Evolutionary conservation across 306 rosid genomes (phyloP).

Genomic region (Sesbania bispinosa): DNA sequence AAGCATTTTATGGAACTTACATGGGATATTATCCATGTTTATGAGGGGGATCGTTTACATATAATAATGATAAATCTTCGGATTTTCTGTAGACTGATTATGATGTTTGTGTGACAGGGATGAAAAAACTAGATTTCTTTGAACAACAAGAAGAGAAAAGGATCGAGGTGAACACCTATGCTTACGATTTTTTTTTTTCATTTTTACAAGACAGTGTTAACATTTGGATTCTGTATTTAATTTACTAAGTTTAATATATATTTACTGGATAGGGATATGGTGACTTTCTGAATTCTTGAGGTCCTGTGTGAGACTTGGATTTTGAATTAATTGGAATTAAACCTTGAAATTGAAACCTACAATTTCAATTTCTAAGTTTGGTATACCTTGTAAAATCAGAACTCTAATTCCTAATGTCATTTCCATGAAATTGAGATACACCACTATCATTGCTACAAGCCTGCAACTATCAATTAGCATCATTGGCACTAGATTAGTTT

Average conservation of each 20-base stretch:
- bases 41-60: neutral
- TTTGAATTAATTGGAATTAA: neutral
- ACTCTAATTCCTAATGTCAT: neutral
- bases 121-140: conserved; percentile 29
- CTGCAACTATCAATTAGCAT: neutral
- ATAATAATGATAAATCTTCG: neutral
- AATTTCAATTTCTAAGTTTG: conserved; percentile 4
- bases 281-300: neutral
- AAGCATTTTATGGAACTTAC: conserved; percentile 2
- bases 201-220: neutral
- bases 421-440: neutral
- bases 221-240: too few species aligned
- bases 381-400: neutral
- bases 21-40: conserved; percentile 9
- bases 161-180: conserved; percentile 29
- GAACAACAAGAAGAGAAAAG: conserved; percentile 39
- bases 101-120: conserved; percentile 38
- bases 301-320: neutral
- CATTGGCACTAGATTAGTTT: neutral
- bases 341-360: conserved; percentile 4
- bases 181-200: neutral
- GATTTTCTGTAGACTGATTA: neutral
- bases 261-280: neutral
- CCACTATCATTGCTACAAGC: neutral
- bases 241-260: too few species aligned